Conservation (phyloP, 129 eudicot genomes). For the Flaveria linearis region DNA sequence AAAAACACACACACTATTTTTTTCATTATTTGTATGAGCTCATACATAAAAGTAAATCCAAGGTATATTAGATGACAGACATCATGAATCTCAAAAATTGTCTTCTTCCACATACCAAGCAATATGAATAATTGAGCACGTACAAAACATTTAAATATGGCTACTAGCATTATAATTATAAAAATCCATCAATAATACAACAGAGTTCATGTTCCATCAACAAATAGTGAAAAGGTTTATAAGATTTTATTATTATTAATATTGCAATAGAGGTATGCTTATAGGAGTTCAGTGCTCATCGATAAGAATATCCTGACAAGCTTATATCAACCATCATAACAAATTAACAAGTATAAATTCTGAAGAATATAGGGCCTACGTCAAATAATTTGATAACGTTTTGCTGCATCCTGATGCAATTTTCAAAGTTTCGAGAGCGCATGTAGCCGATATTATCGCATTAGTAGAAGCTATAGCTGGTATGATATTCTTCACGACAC, state of each 20-base stretch:
- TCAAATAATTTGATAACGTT: slow-evolving; percentile 76
- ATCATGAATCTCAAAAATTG: neutral
- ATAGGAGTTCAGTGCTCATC: slow-evolving; percentile 5
- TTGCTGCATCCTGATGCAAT: slow-evolving; percentile 95
- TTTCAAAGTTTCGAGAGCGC: slow-evolving; percentile 92
- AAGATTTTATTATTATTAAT: slow-evolving; percentile 12
- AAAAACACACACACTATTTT: no score
- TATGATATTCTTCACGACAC: slow-evolving; percentile 93
- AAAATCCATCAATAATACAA: neutral
- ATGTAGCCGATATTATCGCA: slow-evolving; percentile 94
- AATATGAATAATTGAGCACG: neutral
- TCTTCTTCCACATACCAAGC: neutral
- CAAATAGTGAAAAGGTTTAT: neutral
- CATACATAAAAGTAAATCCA: neutral
- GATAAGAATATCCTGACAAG: neutral
- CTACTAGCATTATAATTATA: neutral
- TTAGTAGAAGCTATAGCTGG: slow-evolving; percentile 99
- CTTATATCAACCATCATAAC: neutral
- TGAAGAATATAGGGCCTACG: slow-evolving; percentile 46
- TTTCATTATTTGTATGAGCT: neutral
- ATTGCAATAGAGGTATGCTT: neutral
- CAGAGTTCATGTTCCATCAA: slow-evolving; percentile 11
- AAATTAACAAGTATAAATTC: neutral
- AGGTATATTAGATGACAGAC: neutral
- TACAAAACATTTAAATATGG: neutral